phyloP scores from a whole-genome alignment of 2,329 filamentous ascomycete species.

The Chaetomiaceae sp. region DNA sequence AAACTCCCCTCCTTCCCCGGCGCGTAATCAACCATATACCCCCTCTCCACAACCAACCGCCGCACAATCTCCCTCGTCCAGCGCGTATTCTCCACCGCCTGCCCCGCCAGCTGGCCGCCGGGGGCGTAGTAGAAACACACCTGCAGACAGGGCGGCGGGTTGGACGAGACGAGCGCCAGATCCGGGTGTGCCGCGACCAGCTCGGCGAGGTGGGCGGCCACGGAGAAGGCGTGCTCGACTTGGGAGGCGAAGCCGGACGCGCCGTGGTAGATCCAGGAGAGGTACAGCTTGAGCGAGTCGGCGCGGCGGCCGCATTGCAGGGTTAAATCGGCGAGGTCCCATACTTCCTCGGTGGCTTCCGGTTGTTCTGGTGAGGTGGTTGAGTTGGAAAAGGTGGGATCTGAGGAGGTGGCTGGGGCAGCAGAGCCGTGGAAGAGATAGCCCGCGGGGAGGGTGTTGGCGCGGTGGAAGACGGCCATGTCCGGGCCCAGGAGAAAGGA shows the following conservation, averaged over 20 bases:
- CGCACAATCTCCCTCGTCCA: conserved; percentile 44
- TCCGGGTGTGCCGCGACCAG: conserved; percentile 50
- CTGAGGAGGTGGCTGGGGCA: neutral
- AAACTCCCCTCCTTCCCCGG: conserved; percentile 50
- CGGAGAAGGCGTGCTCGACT: conserved; percentile 66
- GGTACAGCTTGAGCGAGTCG: conserved; percentile 79
- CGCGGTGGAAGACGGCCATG: conserved; percentile 67
- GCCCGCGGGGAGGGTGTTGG: conserved; percentile 80
- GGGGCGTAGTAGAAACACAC: conserved; percentile 88
- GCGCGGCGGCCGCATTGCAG: conserved; percentile 86
- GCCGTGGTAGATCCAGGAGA: conserved; percentile 88
- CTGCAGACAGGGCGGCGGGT: conserved; percentile 82
- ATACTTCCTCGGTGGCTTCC: conserved; percentile 50
- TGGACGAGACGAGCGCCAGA: conserved; percentile 66
- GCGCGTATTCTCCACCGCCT: conserved; percentile 41
- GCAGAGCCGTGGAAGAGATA: conserved; percentile 64
- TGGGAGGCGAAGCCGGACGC: conserved; percentile 62
- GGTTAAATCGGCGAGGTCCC: conserved; percentile 87
- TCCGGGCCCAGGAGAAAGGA: conserved; percentile 80
- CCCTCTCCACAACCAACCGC: conserved; percentile 42
- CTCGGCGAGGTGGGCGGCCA: conserved; percentile 61
- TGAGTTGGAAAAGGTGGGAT: too few relatives aligned
- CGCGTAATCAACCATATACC: conserved; percentile 58
- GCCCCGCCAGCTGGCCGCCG: conserved; percentile 41
- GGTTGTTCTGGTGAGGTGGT: neutral